Evolutionary conservation across 495 filamentous ascomycete species (phyloP).

Genomic region (Halenospora varia): DNA sequence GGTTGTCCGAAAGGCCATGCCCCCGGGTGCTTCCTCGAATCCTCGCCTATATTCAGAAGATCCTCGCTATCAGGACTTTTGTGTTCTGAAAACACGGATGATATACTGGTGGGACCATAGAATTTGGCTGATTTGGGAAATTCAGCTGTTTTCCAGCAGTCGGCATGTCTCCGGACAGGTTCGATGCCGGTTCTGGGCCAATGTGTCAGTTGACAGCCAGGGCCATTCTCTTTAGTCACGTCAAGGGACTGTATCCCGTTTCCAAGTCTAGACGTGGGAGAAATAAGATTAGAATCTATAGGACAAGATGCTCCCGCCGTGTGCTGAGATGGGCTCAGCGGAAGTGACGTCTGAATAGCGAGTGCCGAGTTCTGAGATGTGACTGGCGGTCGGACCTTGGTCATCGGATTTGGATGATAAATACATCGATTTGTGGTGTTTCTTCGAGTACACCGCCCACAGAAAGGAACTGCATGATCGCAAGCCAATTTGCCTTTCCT

Average conservation of each 20-base stretch:
- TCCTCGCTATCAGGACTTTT: slow-evolving; percentile 11
- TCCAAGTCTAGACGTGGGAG: neutral
- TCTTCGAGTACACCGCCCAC: slow-evolving; percentile 38
- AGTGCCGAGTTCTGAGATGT: neutral
- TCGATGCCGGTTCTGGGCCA: neutral
- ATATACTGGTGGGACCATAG: slow-evolving; percentile 21
- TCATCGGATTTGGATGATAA: slow-evolving; percentile 28
- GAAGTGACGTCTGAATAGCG: neutral
- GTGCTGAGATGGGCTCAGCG: neutral
- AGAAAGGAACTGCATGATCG: slow-evolving; percentile 43
- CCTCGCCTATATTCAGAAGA: slow-evolving; percentile 20
- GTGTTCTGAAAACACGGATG: slow-evolving; percentile 20
- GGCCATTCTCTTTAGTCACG: neutral
- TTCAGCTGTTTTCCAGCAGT: slow-evolving; percentile 10
- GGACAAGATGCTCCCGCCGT: neutral
- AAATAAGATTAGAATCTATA: neutral
- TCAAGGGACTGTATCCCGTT: neutral
- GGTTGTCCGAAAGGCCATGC: neutral
- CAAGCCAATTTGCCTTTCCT: slow-evolving; percentile 49
- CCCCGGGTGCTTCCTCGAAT: slow-evolving; percentile 17
- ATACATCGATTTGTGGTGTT: slow-evolving; percentile 29
- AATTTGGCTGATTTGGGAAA: slow-evolving; percentile 16
- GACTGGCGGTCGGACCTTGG: neutral
- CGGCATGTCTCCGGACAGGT: neutral
- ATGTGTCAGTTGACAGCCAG: neutral